Base-by-base conservation (phyloP, 495 filamentous ascomycete species). In the Neurospora sp. region DNA sequence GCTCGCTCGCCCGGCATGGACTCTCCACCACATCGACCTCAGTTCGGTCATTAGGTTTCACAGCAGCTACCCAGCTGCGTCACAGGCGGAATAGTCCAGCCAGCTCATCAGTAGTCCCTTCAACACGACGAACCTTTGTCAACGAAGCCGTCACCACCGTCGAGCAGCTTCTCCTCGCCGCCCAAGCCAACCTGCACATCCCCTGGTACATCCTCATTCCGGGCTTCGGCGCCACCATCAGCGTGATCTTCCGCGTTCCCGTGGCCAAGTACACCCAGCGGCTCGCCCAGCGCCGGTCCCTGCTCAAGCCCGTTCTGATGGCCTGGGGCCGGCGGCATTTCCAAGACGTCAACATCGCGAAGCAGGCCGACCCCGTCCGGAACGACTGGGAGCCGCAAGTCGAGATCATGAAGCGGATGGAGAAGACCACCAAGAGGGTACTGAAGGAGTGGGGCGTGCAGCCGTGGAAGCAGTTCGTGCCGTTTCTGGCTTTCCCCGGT, bases 201-300 rank as follows among this genome's bases (percentile, higher is more conserved):
- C 87, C 93, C 73, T 97, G 93, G 93, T 89, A 80, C 68, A 76
- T 87, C 9, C 86, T 89, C 37, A 87, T 97, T 70, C 93, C 94
- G 0, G 83, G 92, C 71, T 84, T 91, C 1, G 91, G 93, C 2
- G 70, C 93, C 3, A 44, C 87, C 68, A 81, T 95, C 69, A 89
- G 90, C 71, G 82, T 85, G 39, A 69, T 83, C 40, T 77, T 91
- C 75, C 87, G 89, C 53, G 76, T 90, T 4, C 92, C 92, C 0
- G 73, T 91, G 3, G 81, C 86, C 22, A 74, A 89, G 47, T 93
- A 89, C 78, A 80, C 82, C 71, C 84, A 81, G 71, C 73, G 72
- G 72, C 77, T 84, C 70, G 27, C 77, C 74, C 75, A 84, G 74
- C 82, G 83, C 76, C 84, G 83, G 38, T 40, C 79, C 68, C 77